These are phyloP conservation scores for Microdochium paspali DNA, from an alignment of 2,329 filamentous ascomycete genomes.

Conservation along the genomic window DNA sequence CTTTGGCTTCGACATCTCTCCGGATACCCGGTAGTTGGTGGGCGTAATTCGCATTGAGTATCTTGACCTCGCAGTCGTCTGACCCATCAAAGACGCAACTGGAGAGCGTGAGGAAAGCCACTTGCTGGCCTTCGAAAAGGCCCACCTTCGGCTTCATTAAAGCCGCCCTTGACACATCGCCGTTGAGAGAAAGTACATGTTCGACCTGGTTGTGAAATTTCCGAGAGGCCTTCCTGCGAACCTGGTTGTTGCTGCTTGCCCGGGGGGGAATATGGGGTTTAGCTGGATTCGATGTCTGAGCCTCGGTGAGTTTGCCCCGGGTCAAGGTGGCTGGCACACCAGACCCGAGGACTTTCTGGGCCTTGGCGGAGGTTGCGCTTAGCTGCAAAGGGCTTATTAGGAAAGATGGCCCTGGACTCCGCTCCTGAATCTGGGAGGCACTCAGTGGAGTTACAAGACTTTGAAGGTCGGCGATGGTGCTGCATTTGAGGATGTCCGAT, in stretches of 20 bases:
- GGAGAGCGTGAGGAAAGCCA: constrained; percentile 34
- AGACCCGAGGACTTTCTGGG: not conserved
- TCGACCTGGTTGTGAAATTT: constrained; percentile 22
- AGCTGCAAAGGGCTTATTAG: constrained; percentile 13
- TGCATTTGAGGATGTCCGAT: constrained; percentile 31
- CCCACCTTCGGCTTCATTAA: constrained; percentile 38
- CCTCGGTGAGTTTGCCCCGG: constrained; percentile 13
- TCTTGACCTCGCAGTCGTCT: constrained; percentile 22
- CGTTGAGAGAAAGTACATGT: constrained; percentile 27
- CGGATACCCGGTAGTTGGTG: constrained; percentile 31
- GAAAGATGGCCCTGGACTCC: constrained; percentile 4
- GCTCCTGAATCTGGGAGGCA: constrained; percentile 5
- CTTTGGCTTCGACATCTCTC: constrained; percentile 22
- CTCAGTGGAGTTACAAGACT: constrained; percentile 25
- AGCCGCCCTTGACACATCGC: constrained; percentile 28
- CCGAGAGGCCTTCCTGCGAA: constrained; percentile 11
- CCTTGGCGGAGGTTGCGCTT: constrained; percentile 3
- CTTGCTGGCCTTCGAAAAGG: constrained; percentile 37
- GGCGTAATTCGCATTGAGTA: constrained; percentile 30
- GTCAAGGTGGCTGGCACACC: constrained; percentile 2
- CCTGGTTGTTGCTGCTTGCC: constrained; percentile 1
- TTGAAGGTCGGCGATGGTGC: constrained; percentile 34
- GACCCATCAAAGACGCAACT: constrained; percentile 15
- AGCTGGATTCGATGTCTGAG: constrained; percentile 3
- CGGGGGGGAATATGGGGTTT: not conserved